A percentile compares a stretch with the other conserved stretches of the same genome.
Evolutionary conservation across 495 filamentous ascomycete species (phyloP).

Genomic region (Tricharina praecox): DNA sequence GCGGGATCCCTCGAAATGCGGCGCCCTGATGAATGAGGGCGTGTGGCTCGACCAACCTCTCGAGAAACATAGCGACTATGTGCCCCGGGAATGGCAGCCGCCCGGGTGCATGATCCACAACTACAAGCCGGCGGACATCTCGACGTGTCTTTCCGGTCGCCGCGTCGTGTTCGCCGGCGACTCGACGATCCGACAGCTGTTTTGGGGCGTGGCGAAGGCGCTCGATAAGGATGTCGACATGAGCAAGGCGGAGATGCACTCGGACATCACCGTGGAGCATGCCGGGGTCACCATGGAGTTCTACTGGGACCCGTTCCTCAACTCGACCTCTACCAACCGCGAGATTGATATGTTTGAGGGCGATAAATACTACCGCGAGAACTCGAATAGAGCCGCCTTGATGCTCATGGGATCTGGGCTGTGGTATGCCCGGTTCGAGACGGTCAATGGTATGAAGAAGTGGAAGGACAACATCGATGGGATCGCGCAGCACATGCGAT

Average conservation of each 20-base stretch:
- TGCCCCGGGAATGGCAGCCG: conserved; percentile 40
- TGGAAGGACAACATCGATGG: conserved; percentile 34
- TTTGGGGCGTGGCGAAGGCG: conserved; percentile 38
- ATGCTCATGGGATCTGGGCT: conserved; percentile 37
- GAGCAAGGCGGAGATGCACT: conserved; percentile 30
- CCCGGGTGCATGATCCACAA: conserved; percentile 40
- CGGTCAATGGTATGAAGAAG: conserved; percentile 30
- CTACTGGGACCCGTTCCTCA: conserved; percentile 47
- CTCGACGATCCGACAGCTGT: conserved; percentile 41
- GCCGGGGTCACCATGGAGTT: conserved; percentile 35
- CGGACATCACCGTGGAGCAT: conserved; percentile 30
- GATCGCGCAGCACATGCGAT: conserved; percentile 26
- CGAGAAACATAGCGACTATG: too few relatives aligned
- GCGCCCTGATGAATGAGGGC: conserved; percentile 36
- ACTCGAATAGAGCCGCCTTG: conserved; percentile 23
- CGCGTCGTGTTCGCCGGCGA: conserved; percentile 44
- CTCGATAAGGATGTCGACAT: conserved; percentile 30
- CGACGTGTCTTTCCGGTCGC: conserved; percentile 31
- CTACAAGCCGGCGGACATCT: conserved; percentile 34
- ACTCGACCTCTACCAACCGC: conserved; percentile 32
- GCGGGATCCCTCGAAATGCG: conserved; percentile 39
- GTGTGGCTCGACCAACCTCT: conserved; percentile 34
- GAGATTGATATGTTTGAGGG: conserved; percentile 27
- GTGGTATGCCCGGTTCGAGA: conserved; percentile 40
- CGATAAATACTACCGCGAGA: conserved; percentile 5